Conservation (phyloP, 1,139 yeast species). For the Citeromyces siamensis region DNA sequence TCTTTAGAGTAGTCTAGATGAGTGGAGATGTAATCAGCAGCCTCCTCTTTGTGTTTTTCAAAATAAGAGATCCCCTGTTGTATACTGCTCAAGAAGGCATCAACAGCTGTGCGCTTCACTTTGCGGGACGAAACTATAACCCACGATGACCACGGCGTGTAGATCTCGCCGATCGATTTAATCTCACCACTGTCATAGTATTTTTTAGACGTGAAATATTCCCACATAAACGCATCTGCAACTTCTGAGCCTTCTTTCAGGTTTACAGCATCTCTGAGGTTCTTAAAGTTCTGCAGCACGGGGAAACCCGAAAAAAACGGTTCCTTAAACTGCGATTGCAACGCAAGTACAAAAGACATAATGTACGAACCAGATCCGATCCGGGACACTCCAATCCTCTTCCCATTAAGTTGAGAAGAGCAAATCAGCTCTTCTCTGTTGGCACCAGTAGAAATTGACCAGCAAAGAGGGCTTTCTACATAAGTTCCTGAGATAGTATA, state of each 20-base stretch:
- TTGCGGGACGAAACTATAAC: slow-evolving; percentile 46
- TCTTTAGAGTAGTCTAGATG: slow-evolving; percentile 65
- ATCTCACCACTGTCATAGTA: slow-evolving; percentile 74
- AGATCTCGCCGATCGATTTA: slow-evolving; percentile 74
- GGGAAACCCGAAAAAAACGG: slow-evolving; percentile 42
- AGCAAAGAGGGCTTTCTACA: slow-evolving; percentile 70
- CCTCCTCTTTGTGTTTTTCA: slow-evolving; percentile 45
- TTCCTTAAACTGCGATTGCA: slow-evolving; percentile 32
- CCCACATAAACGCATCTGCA: slow-evolving; percentile 94
- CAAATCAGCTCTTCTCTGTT: slow-evolving; percentile 38
- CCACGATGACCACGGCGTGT: slow-evolving; percentile 98
- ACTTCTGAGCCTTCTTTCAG: slow-evolving; percentile 27
- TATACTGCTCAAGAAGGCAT: slow-evolving; percentile 37
- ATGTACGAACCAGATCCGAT: slow-evolving; percentile 89
- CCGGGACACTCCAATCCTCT: slow-evolving; percentile 70
- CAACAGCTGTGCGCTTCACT: slow-evolving; percentile 16
- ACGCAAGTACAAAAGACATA: slow-evolving; percentile 78
- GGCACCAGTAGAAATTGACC: slow-evolving; percentile 81
- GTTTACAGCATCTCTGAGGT: slow-evolving; percentile 73
- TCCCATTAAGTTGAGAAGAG: slow-evolving; percentile 44
- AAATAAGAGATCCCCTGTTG: slow-evolving; percentile 62
- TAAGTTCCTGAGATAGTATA: slow-evolving; percentile 71
- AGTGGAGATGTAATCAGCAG: slow-evolving; percentile 47
- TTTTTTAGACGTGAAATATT: slow-evolving; percentile 75
- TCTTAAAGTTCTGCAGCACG: slow-evolving; percentile 55